Conservation (phyloP, 331 rosid species). For the Prunus yedoensis region DNA sequence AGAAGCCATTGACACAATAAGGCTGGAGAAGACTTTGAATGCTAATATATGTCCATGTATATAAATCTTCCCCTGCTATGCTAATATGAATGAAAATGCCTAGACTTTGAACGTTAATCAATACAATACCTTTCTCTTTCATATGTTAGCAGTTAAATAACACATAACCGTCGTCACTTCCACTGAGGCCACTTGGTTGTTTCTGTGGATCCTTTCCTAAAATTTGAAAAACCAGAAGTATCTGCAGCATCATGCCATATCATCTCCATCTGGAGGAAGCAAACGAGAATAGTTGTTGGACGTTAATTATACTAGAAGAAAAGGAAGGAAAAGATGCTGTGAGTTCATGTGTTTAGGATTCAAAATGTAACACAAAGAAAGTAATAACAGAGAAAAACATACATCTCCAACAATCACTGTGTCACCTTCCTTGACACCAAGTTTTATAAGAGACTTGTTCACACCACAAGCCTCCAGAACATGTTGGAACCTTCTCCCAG, state of each 20-base stretch:
- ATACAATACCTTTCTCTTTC: slow-evolving; percentile 23
- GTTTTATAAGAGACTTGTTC: slow-evolving; percentile 75
- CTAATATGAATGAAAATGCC: no score
- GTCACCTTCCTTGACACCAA: slow-evolving; percentile 86
- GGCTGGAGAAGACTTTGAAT: no score
- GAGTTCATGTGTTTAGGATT: not conserved
- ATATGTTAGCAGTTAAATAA: slow-evolving; percentile 22
- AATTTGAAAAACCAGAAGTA: slow-evolving; percentile 48
- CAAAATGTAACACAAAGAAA: not conserved
- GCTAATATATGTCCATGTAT: no score
- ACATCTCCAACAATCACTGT: slow-evolving; percentile 80
- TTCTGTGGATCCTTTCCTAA: slow-evolving; percentile 55
- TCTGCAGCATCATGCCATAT: slow-evolving; percentile 69
- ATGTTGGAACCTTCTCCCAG: slow-evolving; percentile 91
- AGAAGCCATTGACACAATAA: no score
- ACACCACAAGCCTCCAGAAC: slow-evolving; percentile 96
- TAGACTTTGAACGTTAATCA: no score
- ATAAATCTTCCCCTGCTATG: no score
- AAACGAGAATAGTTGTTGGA: slow-evolving; percentile 23
- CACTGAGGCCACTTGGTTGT: slow-evolving; percentile 73
- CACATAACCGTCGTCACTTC: slow-evolving; percentile 43
- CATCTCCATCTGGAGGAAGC: slow-evolving; percentile 78
- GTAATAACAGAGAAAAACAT: slow-evolving; percentile 21
- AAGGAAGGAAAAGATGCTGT: not conserved
- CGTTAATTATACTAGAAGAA: slow-evolving; percentile 1